These are phyloP conservation scores for Ceratocystis colombiana DNA, from an alignment of 2,329 filamentous ascomycete species.

Conservation along the genomic window DNA sequence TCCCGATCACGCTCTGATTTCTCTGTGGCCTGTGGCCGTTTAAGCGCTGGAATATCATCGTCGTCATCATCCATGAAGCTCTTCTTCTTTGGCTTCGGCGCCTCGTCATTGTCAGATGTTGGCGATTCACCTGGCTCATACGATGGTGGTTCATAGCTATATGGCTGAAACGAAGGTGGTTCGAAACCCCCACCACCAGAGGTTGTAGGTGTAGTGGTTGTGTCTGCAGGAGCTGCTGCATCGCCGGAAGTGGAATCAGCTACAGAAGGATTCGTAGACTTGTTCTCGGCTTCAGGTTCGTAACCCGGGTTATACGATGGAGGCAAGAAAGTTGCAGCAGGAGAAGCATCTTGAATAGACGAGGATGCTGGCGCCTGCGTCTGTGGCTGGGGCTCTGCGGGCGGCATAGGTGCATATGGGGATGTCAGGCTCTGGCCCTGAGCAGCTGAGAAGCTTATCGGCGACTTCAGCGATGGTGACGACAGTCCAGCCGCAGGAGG, in stretches of 20 bases:
- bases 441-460: conserved; percentile 12
- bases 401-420: background rate
- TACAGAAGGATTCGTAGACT: background rate
- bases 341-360: background rate
- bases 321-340: conserved; percentile 28
- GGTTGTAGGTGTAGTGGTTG: background rate
- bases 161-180: conserved; percentile 52
- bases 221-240: background rate
- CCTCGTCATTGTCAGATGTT: conserved; percentile 37
- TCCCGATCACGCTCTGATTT: conserved; percentile 63
- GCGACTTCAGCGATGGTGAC: conserved; percentile 21
- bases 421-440: conserved; percentile 17
- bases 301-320: conserved; percentile 40
- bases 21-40: conserved; percentile 41
- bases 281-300: conserved; percentile 25
- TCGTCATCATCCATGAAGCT: conserved; percentile 75
- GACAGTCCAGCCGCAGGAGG: background rate
- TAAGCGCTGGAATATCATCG: conserved; percentile 49
- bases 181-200: conserved; percentile 43
- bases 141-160: conserved; percentile 48
- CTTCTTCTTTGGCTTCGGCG: conserved; percentile 59
- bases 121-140: conserved; percentile 43
- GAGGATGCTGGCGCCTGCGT: background rate
- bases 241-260: conserved; percentile 1
- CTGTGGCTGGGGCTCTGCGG: conserved; percentile 29